phyloP scores from a whole-genome alignment of 2,329 filamentous ascomycete genomes.

The Neonectria punicea region DNA sequence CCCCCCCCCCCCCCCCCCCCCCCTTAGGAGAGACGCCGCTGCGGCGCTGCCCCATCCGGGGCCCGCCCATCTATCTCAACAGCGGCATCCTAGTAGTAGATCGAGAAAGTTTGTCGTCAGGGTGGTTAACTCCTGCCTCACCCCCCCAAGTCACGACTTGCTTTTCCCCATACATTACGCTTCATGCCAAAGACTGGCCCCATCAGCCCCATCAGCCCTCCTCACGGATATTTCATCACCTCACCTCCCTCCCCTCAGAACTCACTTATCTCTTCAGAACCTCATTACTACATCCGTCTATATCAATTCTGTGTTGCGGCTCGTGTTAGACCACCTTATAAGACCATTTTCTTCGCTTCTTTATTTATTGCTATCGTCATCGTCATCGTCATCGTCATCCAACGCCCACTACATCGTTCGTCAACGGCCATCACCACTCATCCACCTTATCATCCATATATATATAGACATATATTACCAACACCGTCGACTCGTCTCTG shows the following conservation, averaged over 20 bases:
- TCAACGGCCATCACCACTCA: background rate
- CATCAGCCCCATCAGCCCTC: conserved; percentile 33
- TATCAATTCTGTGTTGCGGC: background rate
- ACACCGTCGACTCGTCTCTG: background rate
- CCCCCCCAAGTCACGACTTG: conserved; percentile 29
- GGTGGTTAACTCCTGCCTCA: conserved; percentile 24
- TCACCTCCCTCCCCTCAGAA: conserved; percentile 34
- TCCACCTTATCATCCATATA: background rate
- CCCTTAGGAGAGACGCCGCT: conserved; percentile 30
- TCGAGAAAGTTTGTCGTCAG: conserved; percentile 41
- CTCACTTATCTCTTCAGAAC: conserved; percentile 9
- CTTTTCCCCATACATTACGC: conserved; percentile 43
- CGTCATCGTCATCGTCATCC: conserved; percentile 1
- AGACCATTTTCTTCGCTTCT: background rate
- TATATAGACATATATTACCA: background rate
- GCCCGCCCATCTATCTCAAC: conserved; percentile 38
- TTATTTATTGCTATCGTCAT: conserved; percentile 5
- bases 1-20: conserved; percentile 29
- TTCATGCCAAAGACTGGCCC: conserved; percentile 36
- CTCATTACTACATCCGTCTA: conserved; percentile 18
- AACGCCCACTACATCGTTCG: background rate
- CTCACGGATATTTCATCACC: conserved; percentile 42
- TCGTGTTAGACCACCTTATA: conserved; percentile 4
- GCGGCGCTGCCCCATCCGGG: conserved; percentile 34
- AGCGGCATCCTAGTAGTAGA: conserved; percentile 43